Conservation (phyloP, 1,139 yeast species). For the Diutina ranongensis region DNA sequence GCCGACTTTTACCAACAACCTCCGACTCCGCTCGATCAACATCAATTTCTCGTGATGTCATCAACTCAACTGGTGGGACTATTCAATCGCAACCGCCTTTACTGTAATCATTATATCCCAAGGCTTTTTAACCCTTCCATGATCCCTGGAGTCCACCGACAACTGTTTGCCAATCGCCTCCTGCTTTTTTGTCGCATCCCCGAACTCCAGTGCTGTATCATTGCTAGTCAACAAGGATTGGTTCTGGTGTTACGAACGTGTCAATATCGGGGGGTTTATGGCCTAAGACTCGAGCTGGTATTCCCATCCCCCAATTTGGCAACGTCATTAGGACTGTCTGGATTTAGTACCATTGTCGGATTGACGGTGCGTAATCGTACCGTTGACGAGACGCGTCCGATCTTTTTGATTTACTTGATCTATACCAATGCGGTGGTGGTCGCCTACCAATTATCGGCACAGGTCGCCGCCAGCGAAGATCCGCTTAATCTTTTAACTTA, state of each 20-base stretch:
- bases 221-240: conserved; percentile 49
- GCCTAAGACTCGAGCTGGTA: conserved; percentile 50
- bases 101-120: conserved; percentile 40
- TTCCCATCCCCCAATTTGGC: conserved; percentile 20
- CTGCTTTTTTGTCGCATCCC: conserved; percentile 43
- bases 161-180: conserved; percentile 36
- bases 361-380: conserved; percentile 2
- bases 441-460: neutral
- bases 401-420: neutral
- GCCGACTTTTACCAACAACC: neutral
- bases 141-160: conserved; percentile 25
- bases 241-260: conserved; percentile 48
- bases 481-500: neutral
- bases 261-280: conserved; percentile 41
- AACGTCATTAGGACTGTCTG: neutral
- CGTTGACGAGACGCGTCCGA: neutral
- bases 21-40: conserved; percentile 9
- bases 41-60: conserved; percentile 28
- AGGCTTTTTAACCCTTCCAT: conserved; percentile 25
- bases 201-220: conserved; percentile 40
- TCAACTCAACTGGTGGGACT: conserved; percentile 33
- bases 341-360: conserved; percentile 1
- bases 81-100: conserved; percentile 37
- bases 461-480: neutral
- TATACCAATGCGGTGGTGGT: conserved; percentile 1